phyloP scores from a whole-genome alignment of 2,329 filamentous ascomycete species.

The Amylocarpus encephaloides region DNA sequence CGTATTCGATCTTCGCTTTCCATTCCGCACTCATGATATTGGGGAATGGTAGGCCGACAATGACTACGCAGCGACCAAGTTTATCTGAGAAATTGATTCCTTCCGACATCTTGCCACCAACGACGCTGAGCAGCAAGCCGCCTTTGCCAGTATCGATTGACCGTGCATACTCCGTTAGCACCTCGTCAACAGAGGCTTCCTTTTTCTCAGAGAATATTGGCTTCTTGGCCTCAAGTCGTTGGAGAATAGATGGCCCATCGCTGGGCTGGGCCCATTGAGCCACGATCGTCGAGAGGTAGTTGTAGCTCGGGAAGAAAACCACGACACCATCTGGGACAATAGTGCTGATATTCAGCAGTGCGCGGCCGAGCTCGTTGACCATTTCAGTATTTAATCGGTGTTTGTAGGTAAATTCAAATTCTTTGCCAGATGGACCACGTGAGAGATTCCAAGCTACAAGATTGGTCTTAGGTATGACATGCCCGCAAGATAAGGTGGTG shows the following conservation, averaged over 20 bases:
- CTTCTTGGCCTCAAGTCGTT: conserved; percentile 52
- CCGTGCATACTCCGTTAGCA: conserved; percentile 66
- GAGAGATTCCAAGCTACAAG: conserved; percentile 71
- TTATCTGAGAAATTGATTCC: conserved; percentile 96
- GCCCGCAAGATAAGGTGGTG: conserved; percentile 82
- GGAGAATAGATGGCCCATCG: conserved; percentile 45
- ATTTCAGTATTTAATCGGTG: conserved; percentile 56
- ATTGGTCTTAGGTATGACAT: conserved; percentile 81
- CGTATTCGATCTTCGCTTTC: conserved; percentile 85
- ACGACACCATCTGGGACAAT: conserved; percentile 84
- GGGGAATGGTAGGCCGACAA: conserved; percentile 90
- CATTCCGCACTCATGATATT: conserved; percentile 86
- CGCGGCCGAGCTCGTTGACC: conserved; percentile 67
- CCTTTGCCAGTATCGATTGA: conserved; percentile 59
- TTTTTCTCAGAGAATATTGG: conserved; percentile 54
- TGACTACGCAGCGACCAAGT: conserved; percentile 80
- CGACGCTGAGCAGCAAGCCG: conserved; percentile 79
- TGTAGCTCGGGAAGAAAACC: conserved; percentile 92
- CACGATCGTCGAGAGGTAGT: conserved; percentile 74
- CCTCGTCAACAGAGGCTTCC: conserved; percentile 48
- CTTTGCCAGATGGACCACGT: conserved; percentile 39
- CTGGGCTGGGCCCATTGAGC: conserved; percentile 48
- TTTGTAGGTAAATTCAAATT: conserved; percentile 85
- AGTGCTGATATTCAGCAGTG: conserved; percentile 64
- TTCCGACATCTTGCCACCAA: conserved; percentile 92